Base-by-base conservation (phyloP, 2,329 filamentous ascomycete species). In the Botrytis pseudocinerea region DNA sequence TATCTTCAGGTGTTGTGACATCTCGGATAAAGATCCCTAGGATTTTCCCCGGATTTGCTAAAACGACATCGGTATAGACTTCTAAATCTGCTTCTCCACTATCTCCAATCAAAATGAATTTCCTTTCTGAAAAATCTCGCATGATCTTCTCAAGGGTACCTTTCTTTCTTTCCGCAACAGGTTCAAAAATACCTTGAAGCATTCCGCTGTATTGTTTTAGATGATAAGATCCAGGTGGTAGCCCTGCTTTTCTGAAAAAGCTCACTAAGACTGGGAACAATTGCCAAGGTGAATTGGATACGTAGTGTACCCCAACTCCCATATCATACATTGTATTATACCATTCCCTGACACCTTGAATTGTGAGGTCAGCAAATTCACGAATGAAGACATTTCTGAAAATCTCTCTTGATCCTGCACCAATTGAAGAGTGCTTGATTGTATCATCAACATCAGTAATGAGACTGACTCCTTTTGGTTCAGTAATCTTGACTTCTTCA, bases 211-310 rank as follows among this genome's bases (percentile, higher is more conserved):
- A 99, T 77, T 97, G 94, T 82, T 99, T 99, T 77, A 99, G 82
- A 80, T 99, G 97, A 77, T 98, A 93, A 0, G 95, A 98, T 0
- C 96, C 97, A 0, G 89, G 89, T 0, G 96, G 96, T 1, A 99
- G 84, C 1, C 92, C 92, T 10, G 93, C 92, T 59, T 92, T 83
- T 76, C 91, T 90, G 81, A 98, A 97, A 81, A 92, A 99, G 70
- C 89, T 93, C 8, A 93, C 92, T 18, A 99, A 85, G 3, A 98
- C 90, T 0, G 96, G 96, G 78, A 93, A 99, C 10, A 99, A 87
- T 81, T 99, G 97, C 97, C 97, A 99, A 0, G 96, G 96, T 69
- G 95, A 97, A 82, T 99, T 99, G n/a, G 96, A 99, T 76, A 97
- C 97, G 82, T 99, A 99, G 81, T 99, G 97, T 70, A 99, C 88